Evolutionary conservation across 495 filamentous ascomycete genomes (phyloP), one percentile per base, ranked within the genome.

Genomic region (Letharia lupina): DNA sequence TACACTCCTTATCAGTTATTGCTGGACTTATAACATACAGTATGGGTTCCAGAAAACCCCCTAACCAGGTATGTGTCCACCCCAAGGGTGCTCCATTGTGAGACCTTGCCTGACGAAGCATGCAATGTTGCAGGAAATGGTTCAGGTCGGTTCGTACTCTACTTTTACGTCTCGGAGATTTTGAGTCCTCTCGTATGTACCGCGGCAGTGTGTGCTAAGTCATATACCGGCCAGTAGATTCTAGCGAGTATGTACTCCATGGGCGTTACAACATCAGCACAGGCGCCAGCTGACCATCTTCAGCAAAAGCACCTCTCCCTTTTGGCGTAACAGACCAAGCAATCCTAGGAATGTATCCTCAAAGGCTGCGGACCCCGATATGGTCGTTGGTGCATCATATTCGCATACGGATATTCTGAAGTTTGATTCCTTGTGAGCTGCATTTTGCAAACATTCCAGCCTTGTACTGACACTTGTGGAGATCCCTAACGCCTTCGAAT

Each of bases 401-500:
- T 98, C 94, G 47, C 95, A 98, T 77, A 89, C 92, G 42, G 92
- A 96, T 77, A 91, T 96, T 70, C 80, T 96, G 66, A 94, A 93
- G 76, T 88, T 89, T 67, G 92, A 92, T 74, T 83, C 84, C 35
- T 68, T 91, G 88, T 91, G 79, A 67, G 76, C 39, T 64, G 23
- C 40, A 33, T 56, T 59, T 50, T 40, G 57, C 23, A 41, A 13
- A 39, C 37, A 10, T 45, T 67, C 64, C 63, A 61, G 40, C 44
- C 61, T 33, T 54, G 41, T 62, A 37, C 62, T 73, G 60, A 72
- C 44, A 71, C 62, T 13, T 35, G 44, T 58, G 41, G 68, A 87
- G 87, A 75, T 81, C 79, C 39, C 65, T 86, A 20, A 68, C 67
- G 50, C 77, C 83, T 48, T 77, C 79, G 56, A 81, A 78, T 67